A percentile compares a stretch with the other conserved stretches of the same genome.
These are phyloP conservation scores for Phytophthora cajani DNA, from an alignment of 352 stramenopile species.

Conservation along the genomic window DNA sequence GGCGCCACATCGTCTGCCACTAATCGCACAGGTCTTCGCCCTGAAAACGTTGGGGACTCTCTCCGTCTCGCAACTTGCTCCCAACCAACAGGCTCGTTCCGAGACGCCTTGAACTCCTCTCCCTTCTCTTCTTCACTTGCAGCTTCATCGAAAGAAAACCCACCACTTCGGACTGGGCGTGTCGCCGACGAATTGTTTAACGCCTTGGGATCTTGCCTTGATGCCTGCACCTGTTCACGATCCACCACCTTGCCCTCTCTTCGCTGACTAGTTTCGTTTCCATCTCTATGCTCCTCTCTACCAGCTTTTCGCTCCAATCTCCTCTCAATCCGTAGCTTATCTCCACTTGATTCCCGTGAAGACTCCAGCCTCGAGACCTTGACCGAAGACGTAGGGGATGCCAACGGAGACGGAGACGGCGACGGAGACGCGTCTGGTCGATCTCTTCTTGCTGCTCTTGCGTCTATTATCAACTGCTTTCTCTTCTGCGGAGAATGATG, in stretches of 20 bases:
- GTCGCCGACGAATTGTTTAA: constrained; percentile 24
- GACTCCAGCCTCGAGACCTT: constrained; percentile 21
- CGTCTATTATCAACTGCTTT: constrained; percentile 3
- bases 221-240: neutral
- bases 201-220: constrained; percentile 24
- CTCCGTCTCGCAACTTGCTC: constrained; percentile 8
- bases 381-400: constrained; percentile 24
- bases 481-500: constrained; percentile 22
- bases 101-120: constrained; percentile 5
- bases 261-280: neutral
- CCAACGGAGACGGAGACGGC: constrained; percentile 13
- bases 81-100: neutral
- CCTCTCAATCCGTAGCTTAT: neutral
- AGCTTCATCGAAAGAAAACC: constrained; percentile 33
- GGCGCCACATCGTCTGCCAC: constrained; percentile 17
- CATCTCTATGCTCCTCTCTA: neutral
- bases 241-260: constrained; percentile 1
- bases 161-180: constrained; percentile 9
- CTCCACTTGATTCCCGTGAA: neutral
- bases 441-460: constrained; percentile 13
- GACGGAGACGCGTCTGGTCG: constrained; percentile 5
- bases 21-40: constrained; percentile 26
- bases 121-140: constrained; percentile 12
- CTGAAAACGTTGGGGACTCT: constrained; percentile 25
- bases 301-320: constrained; percentile 8